Evolutionary conservation across 2,329 filamentous ascomycete species (phyloP), one percentile per base, ranked within the genome.

Genomic region (Boeremia exigua): DNA sequence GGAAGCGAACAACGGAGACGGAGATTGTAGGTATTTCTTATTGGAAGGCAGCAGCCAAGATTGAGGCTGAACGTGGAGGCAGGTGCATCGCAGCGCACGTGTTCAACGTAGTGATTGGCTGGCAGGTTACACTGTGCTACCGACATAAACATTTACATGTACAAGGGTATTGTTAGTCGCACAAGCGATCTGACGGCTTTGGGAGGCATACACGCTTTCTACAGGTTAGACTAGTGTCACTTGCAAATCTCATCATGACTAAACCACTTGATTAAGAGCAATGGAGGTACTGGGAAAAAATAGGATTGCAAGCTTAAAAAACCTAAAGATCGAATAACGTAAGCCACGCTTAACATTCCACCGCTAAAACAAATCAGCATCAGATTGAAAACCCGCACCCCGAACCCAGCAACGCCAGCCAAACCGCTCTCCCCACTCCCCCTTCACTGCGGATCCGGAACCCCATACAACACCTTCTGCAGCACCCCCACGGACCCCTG

Each of bases 401-500:
- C 6, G 6, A 7, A 34, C 14, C 14, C 15, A 5, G 15, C n/a
- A 3, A 4, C 7, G 7, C 11, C 34, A 10, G 4, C n/a, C n/a
- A 37, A 8, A 8, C 15, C 19, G 15, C 19, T 39, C 37, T 28
- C n/a, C 1, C 8, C 36, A 42, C 10, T 6, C 14, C 5, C 19
- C n/a, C 37, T 38, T 15, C n/a, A 25, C 51, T 49, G 30, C 4
- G 58, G 60, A 6, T 63, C 58, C 7, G 56, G 60, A 9, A 59
- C 36, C 0, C 46, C 47, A 44, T 51, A 52, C 7, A 51, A 4
- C 25, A 58, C 39, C 37, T 25, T 51, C 37, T 48, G 44, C 11
- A 39, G 36, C 27, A 34, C 10, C 14, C 19, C 30, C 5, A 53
- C 27, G n/a, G n/a, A n/a, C n/a, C n/a, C n/a, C 14, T 2, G 19